Evolutionary conservation across 331 rosid species (phyloP).

Genomic region (Quercus lobata): DNA sequence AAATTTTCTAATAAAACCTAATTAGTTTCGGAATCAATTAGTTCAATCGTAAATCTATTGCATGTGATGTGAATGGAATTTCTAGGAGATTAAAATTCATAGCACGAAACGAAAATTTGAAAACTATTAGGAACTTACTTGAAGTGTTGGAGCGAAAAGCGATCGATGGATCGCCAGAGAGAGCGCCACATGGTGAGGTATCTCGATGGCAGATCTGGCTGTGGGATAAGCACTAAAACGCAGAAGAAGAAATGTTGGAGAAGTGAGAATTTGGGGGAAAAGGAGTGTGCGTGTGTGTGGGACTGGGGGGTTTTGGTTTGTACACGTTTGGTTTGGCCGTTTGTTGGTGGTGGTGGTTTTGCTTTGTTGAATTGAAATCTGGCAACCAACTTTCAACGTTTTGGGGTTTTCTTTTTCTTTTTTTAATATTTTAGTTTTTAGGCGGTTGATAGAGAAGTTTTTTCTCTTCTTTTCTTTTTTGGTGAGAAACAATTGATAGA

Average conservation of each 20-base stretch:
- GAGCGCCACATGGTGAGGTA: conserved; percentile 54
- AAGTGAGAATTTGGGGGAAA: not conserved
- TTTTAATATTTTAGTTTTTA: not conserved
- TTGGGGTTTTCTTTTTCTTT: not conserved
- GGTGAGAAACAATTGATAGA: no score
- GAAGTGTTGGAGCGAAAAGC: conserved; percentile 79
- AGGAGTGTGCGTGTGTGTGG: not conserved
- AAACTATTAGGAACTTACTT: conserved; percentile 29
- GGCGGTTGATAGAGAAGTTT: not conserved
- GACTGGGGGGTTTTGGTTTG: conserved; percentile 20
- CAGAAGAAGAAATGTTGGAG: not conserved
- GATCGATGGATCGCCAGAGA: conserved; percentile 80
- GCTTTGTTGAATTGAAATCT: conserved; percentile 1
- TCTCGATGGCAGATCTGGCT: not conserved
- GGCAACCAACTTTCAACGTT: conserved; percentile 49
- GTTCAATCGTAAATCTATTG: not conserved
- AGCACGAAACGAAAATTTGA: not conserved
- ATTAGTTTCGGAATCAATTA: no score
- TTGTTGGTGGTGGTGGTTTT: conserved; percentile 27
- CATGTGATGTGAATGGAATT: not conserved
- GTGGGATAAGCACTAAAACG: not conserved
- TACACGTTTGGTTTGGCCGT: conserved; percentile 34
- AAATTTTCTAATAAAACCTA: no score
- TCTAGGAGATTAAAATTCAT: no score
- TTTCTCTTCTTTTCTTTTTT: no score